A percentile compares a stretch with the other conserved stretches of the same genome.
These are phyloP conservation scores for Phlebopus sp. DNA, from an alignment of 1,284 basidiomycete genomes.

Conservation along the genomic window DNA sequence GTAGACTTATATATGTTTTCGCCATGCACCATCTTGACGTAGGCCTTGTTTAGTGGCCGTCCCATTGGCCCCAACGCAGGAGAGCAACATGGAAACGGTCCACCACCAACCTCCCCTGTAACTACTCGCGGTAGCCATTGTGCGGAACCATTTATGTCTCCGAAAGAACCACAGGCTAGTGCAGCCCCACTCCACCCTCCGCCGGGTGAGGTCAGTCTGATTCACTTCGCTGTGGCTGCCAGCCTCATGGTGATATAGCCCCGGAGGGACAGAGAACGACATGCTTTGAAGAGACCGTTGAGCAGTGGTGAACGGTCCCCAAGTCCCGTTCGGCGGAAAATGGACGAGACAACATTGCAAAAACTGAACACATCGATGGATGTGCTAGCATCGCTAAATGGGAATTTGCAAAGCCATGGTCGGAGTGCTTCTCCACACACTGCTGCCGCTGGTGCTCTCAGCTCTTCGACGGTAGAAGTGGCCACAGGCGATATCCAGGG, in stretches of 20 bases:
- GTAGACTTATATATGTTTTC: conserved; percentile 6
- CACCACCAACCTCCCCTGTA: too few species aligned
- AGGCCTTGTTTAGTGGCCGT: conserved; percentile 13
- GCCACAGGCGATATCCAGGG: too few species aligned
- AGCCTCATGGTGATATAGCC: conserved; percentile 10
- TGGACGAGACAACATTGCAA: conserved; percentile 6
- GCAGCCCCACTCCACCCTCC: not conserved
- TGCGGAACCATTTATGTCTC: too few species aligned
- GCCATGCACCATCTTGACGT: conserved; percentile 9
- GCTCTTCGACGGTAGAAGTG: not conserved
- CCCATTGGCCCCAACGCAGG: conserved; percentile 8
- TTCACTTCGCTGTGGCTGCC: not conserved
- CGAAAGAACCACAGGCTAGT: too few species aligned
- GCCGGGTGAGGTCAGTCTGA: conserved; percentile 15
- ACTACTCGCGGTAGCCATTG: too few species aligned
- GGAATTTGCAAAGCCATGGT: too few species aligned
- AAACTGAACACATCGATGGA: not conserved
- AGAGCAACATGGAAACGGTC: conserved; percentile 2
- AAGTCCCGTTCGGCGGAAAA: conserved; percentile 11
- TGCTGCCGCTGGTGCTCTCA: too few species aligned
- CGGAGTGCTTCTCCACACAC: not conserved
- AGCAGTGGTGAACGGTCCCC: conserved; percentile 1
- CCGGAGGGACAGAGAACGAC: conserved; percentile 11
- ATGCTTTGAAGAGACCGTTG: conserved; percentile 15
- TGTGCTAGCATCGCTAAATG: not conserved